These are phyloP conservation scores for Cordyceps javanica DNA, from an alignment of 2,329 filamentous ascomycete genomes.

Conservation along the genomic window DNA sequence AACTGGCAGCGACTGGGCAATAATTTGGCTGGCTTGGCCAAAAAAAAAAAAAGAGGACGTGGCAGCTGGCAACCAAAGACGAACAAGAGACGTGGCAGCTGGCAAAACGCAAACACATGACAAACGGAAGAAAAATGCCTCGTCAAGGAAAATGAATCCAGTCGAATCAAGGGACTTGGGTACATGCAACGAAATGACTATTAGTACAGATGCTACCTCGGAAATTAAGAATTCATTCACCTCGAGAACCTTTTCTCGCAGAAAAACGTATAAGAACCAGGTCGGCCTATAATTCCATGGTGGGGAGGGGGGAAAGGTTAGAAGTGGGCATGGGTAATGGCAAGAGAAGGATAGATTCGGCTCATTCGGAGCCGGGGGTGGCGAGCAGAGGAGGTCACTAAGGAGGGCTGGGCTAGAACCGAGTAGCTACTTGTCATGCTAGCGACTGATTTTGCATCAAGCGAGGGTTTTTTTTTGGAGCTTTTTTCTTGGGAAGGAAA, in stretches of 20 bases:
- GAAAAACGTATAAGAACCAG: not conserved
- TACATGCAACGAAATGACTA: too few relatives aligned
- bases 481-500: not conserved
- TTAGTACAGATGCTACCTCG: not conserved
- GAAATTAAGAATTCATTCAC: too few relatives aligned
- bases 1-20: not conserved
- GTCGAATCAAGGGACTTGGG: too few relatives aligned
- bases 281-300: not conserved
- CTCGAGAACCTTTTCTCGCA: too few relatives aligned
- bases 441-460: not conserved
- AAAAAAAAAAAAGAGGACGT: not conserved
- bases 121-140: not conserved
- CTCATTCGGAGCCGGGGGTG: conserved; percentile 2
- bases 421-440: not conserved
- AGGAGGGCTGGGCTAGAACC: not conserved
- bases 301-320: not conserved
- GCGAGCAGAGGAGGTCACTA: not conserved
- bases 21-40: too few relatives aligned
- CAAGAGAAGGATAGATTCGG: conserved; percentile 13
- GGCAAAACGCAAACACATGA: not conserved
- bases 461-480: not conserved
- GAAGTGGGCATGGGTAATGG: not conserved
- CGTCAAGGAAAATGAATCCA: too few relatives aligned
- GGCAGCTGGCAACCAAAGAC: not conserved
- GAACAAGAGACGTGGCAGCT: not conserved